Evolutionary conservation across 2,329 filamentous ascomycete species (phyloP).

Genomic region (Neonectria punicea): DNA sequence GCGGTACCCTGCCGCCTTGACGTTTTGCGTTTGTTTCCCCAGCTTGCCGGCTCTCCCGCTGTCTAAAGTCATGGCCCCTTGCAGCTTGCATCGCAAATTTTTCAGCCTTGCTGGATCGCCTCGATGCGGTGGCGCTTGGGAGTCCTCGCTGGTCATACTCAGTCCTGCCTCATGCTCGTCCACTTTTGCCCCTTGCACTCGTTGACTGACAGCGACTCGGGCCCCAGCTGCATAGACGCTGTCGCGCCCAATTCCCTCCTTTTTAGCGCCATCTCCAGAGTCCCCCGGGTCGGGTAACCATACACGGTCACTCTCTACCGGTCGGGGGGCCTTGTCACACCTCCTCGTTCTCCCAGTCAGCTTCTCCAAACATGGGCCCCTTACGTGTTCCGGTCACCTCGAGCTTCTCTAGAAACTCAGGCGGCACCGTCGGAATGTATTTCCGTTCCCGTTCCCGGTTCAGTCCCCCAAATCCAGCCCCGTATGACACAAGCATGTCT

Average conservation of each 20-base stretch:
- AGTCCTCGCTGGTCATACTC: slow-evolving; percentile 17
- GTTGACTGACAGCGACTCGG: slow-evolving; percentile 1
- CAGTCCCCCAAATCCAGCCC: slow-evolving; percentile 91
- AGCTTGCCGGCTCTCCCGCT: slow-evolving; percentile 19
- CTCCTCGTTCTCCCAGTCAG: slow-evolving; percentile 76
- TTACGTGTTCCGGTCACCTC: slow-evolving; percentile 68
- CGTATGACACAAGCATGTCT: slow-evolving; percentile 96
- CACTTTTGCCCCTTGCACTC: slow-evolving; percentile 14
- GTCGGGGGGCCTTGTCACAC: slow-evolving; percentile 48
- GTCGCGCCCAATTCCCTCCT: not conserved
- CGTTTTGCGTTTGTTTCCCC: slow-evolving; percentile 27
- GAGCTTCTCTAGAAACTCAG: slow-evolving; percentile 90
- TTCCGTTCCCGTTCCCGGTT: slow-evolving; percentile 93
- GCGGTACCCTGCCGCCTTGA: slow-evolving; percentile 3
- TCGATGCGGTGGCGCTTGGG: slow-evolving; percentile 5
- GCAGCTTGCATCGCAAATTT: slow-evolving; percentile 39
- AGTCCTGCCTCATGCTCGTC: slow-evolving; percentile 21
- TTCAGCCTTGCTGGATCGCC: slow-evolving; percentile 22
- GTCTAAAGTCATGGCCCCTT: slow-evolving; percentile 34
- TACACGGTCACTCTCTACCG: not conserved
- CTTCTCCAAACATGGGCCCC: slow-evolving; percentile 68
- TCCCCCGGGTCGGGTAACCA: not conserved
- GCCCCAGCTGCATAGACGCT: not conserved
- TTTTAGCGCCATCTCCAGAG: slow-evolving; percentile 5
- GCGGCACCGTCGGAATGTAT: slow-evolving; percentile 94